These are phyloP conservation scores for Gaertneriomyces semiglobifer DNA, from an alignment of 192 early-diverging fungal species.

Conservation along the genomic window DNA sequence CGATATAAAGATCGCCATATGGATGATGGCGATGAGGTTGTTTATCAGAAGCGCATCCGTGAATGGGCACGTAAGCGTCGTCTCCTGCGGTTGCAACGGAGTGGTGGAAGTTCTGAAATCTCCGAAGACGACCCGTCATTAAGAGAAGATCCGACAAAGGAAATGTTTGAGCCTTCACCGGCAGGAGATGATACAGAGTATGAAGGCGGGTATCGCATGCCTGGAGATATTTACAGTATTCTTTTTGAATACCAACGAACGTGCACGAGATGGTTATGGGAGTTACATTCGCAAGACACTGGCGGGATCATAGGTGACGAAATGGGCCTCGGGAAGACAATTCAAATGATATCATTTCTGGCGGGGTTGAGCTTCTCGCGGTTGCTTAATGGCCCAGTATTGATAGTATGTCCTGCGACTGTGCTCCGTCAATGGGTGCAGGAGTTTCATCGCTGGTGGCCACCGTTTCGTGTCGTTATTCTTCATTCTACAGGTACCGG, in stretches of 20 bases:
- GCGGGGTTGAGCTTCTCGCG: conserved; percentile 72
- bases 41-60: conserved; percentile 51
- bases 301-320: conserved; percentile 94
- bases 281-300: conserved; percentile 77
- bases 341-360: conserved; percentile 84
- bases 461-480: conserved; percentile 81
- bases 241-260: conserved; percentile 91
- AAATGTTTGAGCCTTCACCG: conserved; percentile 52
- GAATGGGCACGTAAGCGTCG: conserved; percentile 52
- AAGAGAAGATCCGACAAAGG: conserved; percentile 36
- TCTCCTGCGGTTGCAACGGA: not conserved
- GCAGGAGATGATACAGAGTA: conserved; percentile 50
- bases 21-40: conserved; percentile 68
- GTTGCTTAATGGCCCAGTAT: conserved; percentile 62
- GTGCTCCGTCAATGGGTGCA: conserved; percentile 56
- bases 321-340: conserved; percentile 94
- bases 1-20: conserved; percentile 29
- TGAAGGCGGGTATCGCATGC: conserved; percentile 56
- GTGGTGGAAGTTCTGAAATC: not conserved
- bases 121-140: conserved; percentile 24
- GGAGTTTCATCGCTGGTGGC: conserved; percentile 68
- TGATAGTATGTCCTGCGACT: conserved; percentile 60
- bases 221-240: conserved; percentile 73
- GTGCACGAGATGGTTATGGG: conserved; percentile 82
- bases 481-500: conserved; percentile 84